These are phyloP conservation scores for Colletotrichum chlorophyti DNA, from an alignment of 2,329 filamentous ascomycete species.

Conservation along the genomic window DNA sequence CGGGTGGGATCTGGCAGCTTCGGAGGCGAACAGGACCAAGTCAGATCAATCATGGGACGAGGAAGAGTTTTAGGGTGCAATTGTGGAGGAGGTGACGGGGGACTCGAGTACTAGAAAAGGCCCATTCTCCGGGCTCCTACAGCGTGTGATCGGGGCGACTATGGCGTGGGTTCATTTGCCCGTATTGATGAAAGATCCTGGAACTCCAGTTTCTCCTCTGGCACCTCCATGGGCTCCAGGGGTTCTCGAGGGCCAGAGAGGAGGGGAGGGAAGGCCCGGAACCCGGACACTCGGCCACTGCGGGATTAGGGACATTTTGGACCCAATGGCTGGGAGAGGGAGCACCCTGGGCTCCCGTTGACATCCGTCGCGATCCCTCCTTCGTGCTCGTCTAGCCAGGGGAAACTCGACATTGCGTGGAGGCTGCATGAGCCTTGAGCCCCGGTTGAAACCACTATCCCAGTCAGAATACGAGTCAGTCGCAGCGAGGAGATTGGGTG, in stretches of 20 bases:
- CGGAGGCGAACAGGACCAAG: too few species aligned
- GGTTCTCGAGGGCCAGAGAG: slow-evolving; percentile 1
- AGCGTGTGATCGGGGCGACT: neutral
- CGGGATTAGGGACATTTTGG: slow-evolving; percentile 22
- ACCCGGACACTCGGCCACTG: slow-evolving; percentile 12
- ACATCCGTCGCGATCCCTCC: slow-evolving; percentile 23
- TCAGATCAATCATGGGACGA: slow-evolving; percentile 10
- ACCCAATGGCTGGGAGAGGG: slow-evolving; percentile 18
- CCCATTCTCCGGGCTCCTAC: slow-evolving; percentile 7
- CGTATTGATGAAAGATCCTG: slow-evolving; percentile 16
- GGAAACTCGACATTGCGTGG: slow-evolving; percentile 12
- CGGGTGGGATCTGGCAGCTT: neutral
- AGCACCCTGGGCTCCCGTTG: slow-evolving; percentile 16
- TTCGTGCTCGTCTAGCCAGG: slow-evolving; percentile 8
- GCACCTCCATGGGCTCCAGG: neutral
- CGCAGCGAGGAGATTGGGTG: slow-evolving; percentile 15
- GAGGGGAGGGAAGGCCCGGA: slow-evolving; percentile 8
- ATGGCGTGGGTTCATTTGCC: slow-evolving; percentile 22
- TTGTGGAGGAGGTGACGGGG: slow-evolving; percentile 22
- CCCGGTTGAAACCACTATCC: slow-evolving; percentile 25
- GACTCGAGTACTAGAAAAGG: slow-evolving; percentile 12
- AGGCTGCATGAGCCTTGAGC: slow-evolving; percentile 9
- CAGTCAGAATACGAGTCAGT: slow-evolving; percentile 23
- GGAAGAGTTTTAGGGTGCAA: slow-evolving; percentile 25
- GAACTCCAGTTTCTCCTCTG: slow-evolving; percentile 6